Base-by-base conservation (phyloP, 2,329 filamentous ascomycete genomes). In the Trichoderma atroviride region DNA sequence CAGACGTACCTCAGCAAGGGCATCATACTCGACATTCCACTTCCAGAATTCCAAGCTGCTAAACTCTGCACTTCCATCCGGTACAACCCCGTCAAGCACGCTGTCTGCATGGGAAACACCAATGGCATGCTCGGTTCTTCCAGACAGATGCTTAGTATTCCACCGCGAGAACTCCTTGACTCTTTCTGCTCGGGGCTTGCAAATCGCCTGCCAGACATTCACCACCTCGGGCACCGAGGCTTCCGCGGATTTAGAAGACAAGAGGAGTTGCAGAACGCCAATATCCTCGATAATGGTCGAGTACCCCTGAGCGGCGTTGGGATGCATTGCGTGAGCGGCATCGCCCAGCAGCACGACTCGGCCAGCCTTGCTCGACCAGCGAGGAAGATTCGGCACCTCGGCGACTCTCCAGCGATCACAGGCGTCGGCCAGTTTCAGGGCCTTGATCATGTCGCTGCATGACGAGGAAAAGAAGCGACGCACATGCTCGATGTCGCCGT, bases 331-430 rank as follows among this genome's bases (percentile, higher is more conserved):
- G 55, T 72, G 72, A n/a, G 73, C 73, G 19, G 71, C 71, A 61
- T 74, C 72, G 22, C 72, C 73, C 27, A 74, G 58, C 35, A 74
- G 58, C 11, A 71, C 37, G 5, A 74, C 62, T 19, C 73, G 70
- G 7, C 73, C 71, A 0, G 62, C 70, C 47, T 64, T 37, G 55
- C 73, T 74, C 1, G 70, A 69, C 73, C 73, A 74, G 1, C 73
- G 72, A 29, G 73, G 73, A 3, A 73, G 69, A 35, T 74, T 63
- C 2, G 73, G 73, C 37, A 74, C 69, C 66, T 74, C 73, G n/a
- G 73, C 71, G 1, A 74, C 67, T 43, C 67, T 71, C 73, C 73
- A 74, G 43, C 73, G 69, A 35, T 73, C 73, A 55, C 73, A 74
- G 14, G 67, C n/a, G 2, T 69, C 47, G 9, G 73, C 68, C 19